Evolutionary conservation across 495 filamentous ascomycete genomes (phyloP).

Genomic region (Tuber brumale): DNA sequence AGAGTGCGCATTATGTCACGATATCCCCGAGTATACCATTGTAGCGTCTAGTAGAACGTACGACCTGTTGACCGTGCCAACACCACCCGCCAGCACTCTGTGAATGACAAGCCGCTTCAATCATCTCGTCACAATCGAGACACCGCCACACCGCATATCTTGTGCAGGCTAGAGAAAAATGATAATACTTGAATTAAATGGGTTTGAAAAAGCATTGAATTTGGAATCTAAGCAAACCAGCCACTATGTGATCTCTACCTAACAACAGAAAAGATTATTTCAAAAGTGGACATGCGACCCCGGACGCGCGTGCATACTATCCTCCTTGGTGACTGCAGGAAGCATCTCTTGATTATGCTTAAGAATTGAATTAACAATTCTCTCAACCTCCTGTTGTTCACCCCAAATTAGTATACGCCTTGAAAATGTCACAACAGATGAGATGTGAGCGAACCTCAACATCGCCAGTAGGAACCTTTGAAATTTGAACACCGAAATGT

Average conservation of each 20-base stretch:
- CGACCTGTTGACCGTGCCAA: not conserved
- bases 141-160: not conserved
- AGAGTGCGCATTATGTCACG: not conserved
- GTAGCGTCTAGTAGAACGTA: not conserved
- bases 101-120: not conserved
- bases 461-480: slow-evolving; percentile 36
- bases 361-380: slow-evolving; percentile 31
- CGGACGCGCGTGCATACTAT: not conserved
- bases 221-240: not conserved
- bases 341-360: slow-evolving; percentile 19
- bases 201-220: not conserved
- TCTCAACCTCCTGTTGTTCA: slow-evolving; percentile 32
- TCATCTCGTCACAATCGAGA: not conserved
- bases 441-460: slow-evolving; percentile 30
- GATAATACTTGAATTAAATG: not conserved
- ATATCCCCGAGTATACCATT: not conserved
- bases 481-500: slow-evolving; percentile 35
- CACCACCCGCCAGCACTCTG: not conserved
- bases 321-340: not conserved
- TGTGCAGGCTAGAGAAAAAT: not conserved
- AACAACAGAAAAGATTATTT: not conserved
- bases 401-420: not conserved
- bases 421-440: not conserved
- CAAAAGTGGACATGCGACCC: not conserved
- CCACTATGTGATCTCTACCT: not conserved